Percentiles rank a stretch among this genome's conserved stretches.
Evolutionary conservation across 495 filamentous ascomycete species (phyloP).

Genomic region (Talaromyces borbonicus): DNA sequence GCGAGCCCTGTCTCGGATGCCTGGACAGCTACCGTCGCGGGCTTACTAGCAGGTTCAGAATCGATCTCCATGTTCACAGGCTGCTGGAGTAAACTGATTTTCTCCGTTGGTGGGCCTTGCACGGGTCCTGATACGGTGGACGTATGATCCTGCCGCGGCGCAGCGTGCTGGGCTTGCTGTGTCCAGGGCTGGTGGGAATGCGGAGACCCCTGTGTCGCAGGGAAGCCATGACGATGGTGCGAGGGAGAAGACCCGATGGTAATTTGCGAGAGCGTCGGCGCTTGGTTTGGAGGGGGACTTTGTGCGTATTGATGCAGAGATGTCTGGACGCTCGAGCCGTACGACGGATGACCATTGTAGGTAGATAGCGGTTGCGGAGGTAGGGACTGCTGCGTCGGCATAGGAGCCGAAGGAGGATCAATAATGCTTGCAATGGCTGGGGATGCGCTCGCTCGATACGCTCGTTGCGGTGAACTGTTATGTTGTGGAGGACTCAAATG

Average conservation of each 20-base stretch:
- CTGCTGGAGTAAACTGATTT: slow-evolving; percentile 9
- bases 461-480: slow-evolving; percentile 23
- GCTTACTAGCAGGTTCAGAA: slow-evolving; percentile 5
- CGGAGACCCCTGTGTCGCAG: slow-evolving; percentile 12
- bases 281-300: slow-evolving; percentile 3
- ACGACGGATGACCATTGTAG: background rate
- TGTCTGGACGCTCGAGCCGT: slow-evolving; percentile 1
- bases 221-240: slow-evolving; percentile 16
- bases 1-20: background rate
- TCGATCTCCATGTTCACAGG: slow-evolving; percentile 31
- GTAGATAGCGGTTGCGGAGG: slow-evolving; percentile 12
- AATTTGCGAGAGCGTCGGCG: background rate
- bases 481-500: slow-evolving; percentile 28
- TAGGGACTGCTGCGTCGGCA: slow-evolving; percentile 23
- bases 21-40: background rate
- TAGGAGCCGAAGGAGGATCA: slow-evolving; percentile 52
- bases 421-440: slow-evolving; percentile 86
- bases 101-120: slow-evolving; percentile 1
- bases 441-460: slow-evolving; percentile 69
- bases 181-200: slow-evolving; percentile 8
- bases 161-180: slow-evolving; percentile 10
- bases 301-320: slow-evolving; percentile 5
- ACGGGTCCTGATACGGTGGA: slow-evolving; percentile 14
- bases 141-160: background rate
- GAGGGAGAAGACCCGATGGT: slow-evolving; percentile 12